Evolutionary conservation across 257 asterid species (phyloP).

Genomic region (Penstemon barbatus): DNA sequence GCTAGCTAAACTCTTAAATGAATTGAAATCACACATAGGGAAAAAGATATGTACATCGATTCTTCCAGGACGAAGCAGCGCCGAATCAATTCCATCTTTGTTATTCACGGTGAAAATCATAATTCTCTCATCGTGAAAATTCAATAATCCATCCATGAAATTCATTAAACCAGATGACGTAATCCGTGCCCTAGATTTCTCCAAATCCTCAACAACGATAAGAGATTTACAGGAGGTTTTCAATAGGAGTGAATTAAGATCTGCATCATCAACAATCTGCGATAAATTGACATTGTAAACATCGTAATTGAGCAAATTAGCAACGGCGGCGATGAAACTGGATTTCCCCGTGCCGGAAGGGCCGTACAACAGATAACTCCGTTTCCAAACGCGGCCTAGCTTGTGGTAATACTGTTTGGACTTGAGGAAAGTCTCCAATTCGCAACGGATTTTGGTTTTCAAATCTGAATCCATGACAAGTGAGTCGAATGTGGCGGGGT

Average conservation of each 20-base stretch:
- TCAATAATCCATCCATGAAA: conserved; percentile 66
- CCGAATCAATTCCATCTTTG: conserved; percentile 42
- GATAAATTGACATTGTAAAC: conserved; percentile 55
- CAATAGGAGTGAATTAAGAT: conserved; percentile 50
- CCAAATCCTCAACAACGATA: conserved; percentile 63
- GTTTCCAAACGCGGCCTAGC: conserved; percentile 67
- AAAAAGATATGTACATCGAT: conserved; percentile 32
- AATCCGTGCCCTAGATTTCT: conserved; percentile 37
- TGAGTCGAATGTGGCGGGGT: conserved; percentile 58
- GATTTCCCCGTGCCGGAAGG: conserved; percentile 80
- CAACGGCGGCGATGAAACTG: conserved; percentile 63
- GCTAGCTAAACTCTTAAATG: conserved; percentile 28
- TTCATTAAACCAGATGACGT: conserved; percentile 51
- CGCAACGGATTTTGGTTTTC: conserved; percentile 47
- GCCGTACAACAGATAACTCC: conserved; percentile 69
- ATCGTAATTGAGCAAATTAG: conserved; percentile 55
- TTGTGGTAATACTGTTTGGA: conserved; percentile 65
- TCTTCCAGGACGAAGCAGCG: conserved; percentile 32
- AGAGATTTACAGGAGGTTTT: conserved; percentile 51
- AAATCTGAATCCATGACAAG: conserved; percentile 57
- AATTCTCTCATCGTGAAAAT: conserved; percentile 51
- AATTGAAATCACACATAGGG: conserved; percentile 28
- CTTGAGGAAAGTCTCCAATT: conserved; percentile 54
- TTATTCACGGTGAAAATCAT: conserved; percentile 61
- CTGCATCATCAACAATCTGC: conserved; percentile 47